Conservation (phyloP, 805 yeast species). For the Candida broadrunensis region DNA sequence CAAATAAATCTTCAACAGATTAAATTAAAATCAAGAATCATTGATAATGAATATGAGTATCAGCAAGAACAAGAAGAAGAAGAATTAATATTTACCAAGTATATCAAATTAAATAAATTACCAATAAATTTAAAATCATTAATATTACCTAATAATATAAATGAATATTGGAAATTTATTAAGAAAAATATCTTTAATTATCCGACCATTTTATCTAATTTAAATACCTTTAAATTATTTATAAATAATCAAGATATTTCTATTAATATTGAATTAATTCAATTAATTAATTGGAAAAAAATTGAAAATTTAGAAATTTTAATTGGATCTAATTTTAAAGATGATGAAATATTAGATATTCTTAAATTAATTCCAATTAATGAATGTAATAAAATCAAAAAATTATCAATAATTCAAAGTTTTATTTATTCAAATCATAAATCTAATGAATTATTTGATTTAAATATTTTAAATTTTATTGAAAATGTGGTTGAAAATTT, state of each 20-base stretch:
- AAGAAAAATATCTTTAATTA: constrained; percentile 1
- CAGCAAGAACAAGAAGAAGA: constrained; percentile 5
- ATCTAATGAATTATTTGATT: constrained; percentile 39
- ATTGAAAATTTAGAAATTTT: constrained; percentile 45
- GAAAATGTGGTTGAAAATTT: constrained; percentile 19
- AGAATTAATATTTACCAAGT: background rate
- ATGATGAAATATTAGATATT: constrained; percentile 40
- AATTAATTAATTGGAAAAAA: constrained; percentile 15
- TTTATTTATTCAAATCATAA: constrained; percentile 26
- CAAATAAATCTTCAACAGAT: too few relatives aligned
- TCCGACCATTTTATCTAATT: constrained; percentile 4
- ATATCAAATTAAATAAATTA: background rate
- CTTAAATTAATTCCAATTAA: constrained; percentile 31
- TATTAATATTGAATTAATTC: constrained; percentile 9
- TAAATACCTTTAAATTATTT: constrained; percentile 23
- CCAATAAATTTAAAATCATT: constrained; percentile 10
- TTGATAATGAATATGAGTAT: constrained; percentile 13
- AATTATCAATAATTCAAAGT: constrained; percentile 31
- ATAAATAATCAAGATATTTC: constrained; percentile 13
- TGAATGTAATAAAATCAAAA: constrained; percentile 28
- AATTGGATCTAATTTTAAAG: constrained; percentile 45
- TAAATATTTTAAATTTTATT: constrained; percentile 41
- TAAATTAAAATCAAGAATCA: constrained; percentile 5
- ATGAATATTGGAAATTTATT: constrained; percentile 14
- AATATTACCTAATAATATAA: constrained; percentile 12